Conservation (phyloP, 345 rosid species). For the Psidium guajava region DNA sequence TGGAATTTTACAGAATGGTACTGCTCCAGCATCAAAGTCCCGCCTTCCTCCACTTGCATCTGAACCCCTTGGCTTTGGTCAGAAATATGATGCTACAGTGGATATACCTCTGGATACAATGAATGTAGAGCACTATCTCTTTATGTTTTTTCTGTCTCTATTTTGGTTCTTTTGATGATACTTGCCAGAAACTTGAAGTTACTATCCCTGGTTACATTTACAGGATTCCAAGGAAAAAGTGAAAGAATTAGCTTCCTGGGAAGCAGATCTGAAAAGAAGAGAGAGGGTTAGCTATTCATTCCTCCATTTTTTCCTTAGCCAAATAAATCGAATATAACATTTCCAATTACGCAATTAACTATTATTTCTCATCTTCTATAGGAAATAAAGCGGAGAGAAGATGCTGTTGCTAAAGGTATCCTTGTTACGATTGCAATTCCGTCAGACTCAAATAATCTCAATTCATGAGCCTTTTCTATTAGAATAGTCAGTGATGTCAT, state of each 20-base stretch:
- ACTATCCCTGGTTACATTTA: neutral
- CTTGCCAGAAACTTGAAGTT: constrained; percentile 1
- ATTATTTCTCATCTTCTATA: constrained; percentile 3
- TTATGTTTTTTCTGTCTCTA: neutral
- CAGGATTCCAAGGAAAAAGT: constrained; percentile 64
- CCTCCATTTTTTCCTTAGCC: neutral
- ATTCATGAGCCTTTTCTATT: neutral
- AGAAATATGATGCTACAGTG: constrained; percentile 67
- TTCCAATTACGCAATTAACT: neutral
- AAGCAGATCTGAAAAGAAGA: constrained; percentile 84
- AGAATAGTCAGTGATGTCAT: neutral
- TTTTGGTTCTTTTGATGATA: neutral
- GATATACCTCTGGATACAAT: constrained; percentile 80
- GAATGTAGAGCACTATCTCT: constrained; percentile 37
- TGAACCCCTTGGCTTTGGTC: constrained; percentile 51
- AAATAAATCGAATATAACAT: neutral
- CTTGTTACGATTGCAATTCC: neutral
- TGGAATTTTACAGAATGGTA: constrained; percentile 33
- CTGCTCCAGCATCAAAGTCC: constrained; percentile 36
- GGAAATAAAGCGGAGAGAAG: constrained; percentile 83
- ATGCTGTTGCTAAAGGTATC: constrained; percentile 48
- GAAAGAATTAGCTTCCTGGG: constrained; percentile 80
- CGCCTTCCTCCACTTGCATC: constrained; percentile 48
- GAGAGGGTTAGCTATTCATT: constrained; percentile 37
- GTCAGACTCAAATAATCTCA: neutral